Base-by-base conservation (phyloP, 169 alveolate species). In the Eimeria falciformis region DNA sequence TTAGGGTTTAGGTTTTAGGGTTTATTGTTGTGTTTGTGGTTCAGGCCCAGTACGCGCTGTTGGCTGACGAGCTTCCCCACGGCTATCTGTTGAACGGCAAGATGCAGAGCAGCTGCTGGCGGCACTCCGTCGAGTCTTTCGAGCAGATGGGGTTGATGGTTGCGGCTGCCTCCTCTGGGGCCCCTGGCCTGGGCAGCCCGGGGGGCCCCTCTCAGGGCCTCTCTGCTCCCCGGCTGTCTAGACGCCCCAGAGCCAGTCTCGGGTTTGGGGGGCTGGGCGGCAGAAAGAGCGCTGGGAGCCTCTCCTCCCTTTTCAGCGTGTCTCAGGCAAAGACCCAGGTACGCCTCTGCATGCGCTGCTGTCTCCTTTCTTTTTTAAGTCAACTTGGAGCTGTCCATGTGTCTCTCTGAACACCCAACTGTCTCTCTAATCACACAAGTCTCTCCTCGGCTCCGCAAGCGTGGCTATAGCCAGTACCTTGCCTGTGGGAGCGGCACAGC, bases 121-220 rank as follows among this genome's bases (percentile, higher is more conserved):
- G 56, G 23, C 79, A 83, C 25, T 77, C 91, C 2, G 71, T 62
- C 1, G 91, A 83, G 65, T 43, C 91, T 9, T 83, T 83, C 27
- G 81, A 83, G 43, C 81, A 83, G 91, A 55, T 83, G 91, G 91
- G 91, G 5, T n/a, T 83, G 43, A 83, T 83, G 79, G 75, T 23
- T 11, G 75, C 37, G 12, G 75, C 75, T 9, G 37, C 33, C 75
- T n/a, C 21, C 11, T 12, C 37, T 5, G 75, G 75, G 75, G 75
- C 75, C 75, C 75, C 75, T 23, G 21, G 62, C n/a, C n/a, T n/a
- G 29, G 75, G 75, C 33, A 25, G 33, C 75, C 62, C 62, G n/a
- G 62, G 62, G 62, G 62, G 62, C 62, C 62, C 62, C 7, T 11
- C 62, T 7, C 62, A 11, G 62, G n/a, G 7, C 62, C n/a, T 7